A percentile compares a stretch with the other conserved stretches of the same genome.
phyloP scores from a whole-genome alignment of 2,329 filamentous ascomycete species.

The Sarocladium kiliense region DNA sequence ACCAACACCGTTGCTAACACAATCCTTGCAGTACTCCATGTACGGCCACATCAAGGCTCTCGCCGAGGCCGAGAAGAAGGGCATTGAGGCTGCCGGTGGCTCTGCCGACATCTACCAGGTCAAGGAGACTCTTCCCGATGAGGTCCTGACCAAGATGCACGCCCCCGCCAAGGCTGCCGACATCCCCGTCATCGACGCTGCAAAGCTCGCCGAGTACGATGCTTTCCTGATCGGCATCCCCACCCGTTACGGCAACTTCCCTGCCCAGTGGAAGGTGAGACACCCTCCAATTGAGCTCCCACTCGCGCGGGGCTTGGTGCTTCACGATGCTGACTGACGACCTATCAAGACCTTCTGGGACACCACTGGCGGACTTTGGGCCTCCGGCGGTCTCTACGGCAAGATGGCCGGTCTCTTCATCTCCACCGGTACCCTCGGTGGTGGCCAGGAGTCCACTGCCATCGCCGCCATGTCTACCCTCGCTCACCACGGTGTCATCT shows the following conservation, averaged over 20 bases:
- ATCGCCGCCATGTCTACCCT: conserved; percentile 79
- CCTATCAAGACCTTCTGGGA: conserved; percentile 69
- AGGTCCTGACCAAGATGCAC: conserved; percentile 86
- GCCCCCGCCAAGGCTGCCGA: conserved; percentile 69
- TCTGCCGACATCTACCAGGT: conserved; percentile 80
- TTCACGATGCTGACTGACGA: conserved; percentile 6
- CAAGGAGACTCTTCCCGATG: conserved; percentile 77
- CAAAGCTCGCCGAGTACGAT: conserved; percentile 69
- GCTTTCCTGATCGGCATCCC: conserved; percentile 91
- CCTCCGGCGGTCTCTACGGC: conserved; percentile 68
- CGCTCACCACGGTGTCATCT: conserved; percentile 90
- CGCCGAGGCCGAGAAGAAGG: conserved; percentile 85
- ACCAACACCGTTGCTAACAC: background rate
- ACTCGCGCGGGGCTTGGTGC: background rate
- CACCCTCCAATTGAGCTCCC: background rate
- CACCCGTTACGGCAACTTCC: conserved; percentile 95
- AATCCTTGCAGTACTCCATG: conserved; percentile 70
- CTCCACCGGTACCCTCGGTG: conserved; percentile 76
- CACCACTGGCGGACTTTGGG: conserved; percentile 81
- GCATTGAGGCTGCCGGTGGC: conserved; percentile 84
- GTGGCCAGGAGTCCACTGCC: conserved; percentile 88
- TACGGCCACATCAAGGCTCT: conserved; percentile 85
- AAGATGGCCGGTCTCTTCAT: conserved; percentile 92
- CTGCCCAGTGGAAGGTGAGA: conserved; percentile 78
- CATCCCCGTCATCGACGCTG: conserved; percentile 58